Conservation (phyloP, 768 basidiomycete species). For the Chalciporus piperatus region DNA sequence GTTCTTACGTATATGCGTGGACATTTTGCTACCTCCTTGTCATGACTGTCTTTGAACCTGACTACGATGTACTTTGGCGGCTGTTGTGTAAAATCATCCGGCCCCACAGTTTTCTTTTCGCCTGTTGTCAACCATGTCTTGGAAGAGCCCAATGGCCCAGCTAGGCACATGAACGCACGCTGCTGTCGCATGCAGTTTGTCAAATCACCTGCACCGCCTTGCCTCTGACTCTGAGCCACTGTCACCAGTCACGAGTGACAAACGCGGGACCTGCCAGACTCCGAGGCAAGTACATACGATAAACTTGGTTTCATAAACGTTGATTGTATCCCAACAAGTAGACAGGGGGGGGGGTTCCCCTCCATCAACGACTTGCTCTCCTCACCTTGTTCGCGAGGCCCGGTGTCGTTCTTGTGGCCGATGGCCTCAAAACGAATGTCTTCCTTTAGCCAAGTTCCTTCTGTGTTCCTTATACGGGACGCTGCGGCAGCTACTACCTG, state of each 20-base stretch:
- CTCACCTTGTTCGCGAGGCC: conserved; percentile 25
- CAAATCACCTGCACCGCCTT: too few species aligned
- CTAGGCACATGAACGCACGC: too few species aligned
- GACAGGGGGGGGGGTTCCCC: neutral
- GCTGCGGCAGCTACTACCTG: neutral
- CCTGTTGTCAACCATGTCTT: neutral
- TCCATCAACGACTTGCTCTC: conserved; percentile 8
- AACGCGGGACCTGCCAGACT: too few species aligned
- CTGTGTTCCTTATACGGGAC: conserved; percentile 1
- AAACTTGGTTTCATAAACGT: too few species aligned
- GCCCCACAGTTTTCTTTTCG: neutral
- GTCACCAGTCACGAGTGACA: too few species aligned
- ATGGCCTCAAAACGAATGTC: neutral
- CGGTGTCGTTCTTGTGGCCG: neutral
- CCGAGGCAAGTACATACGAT: too few species aligned
- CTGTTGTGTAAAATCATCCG: too few species aligned
- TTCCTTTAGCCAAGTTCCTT: conserved; percentile 1
- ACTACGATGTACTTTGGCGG: neutral
- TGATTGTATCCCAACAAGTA: neutral
- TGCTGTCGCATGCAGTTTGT: too few species aligned
- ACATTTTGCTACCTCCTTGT: neutral
- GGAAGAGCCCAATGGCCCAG: too few species aligned
- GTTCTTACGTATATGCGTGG: neutral
- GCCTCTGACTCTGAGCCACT: too few species aligned
- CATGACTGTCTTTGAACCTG: neutral